phyloP scores from a whole-genome alignment of 768 basidiomycete genomes.

The Scleroderma bovista region DNA sequence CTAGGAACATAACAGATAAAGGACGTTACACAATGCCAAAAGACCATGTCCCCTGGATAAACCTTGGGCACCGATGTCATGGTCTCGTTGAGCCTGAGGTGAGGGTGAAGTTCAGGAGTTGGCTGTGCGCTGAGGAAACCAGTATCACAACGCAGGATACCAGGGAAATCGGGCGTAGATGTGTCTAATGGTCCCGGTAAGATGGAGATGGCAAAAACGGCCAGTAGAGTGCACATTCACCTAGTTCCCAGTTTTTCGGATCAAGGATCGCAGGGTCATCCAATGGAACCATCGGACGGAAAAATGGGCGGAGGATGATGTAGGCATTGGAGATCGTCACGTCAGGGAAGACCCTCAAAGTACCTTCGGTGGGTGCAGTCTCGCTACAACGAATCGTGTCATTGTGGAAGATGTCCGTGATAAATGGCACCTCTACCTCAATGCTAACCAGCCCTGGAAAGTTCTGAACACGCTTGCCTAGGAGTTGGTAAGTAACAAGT shows the following conservation, averaged over 20 bases:
- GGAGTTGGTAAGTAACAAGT: background rate
- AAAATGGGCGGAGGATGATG: slow-evolving; percentile 72
- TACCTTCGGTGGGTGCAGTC: slow-evolving; percentile 65
- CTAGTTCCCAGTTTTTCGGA: slow-evolving; percentile 51
- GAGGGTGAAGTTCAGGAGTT: slow-evolving; percentile 56
- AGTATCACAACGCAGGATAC: slow-evolving; percentile 28
- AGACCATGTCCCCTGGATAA: slow-evolving; percentile 71
- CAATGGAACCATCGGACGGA: slow-evolving; percentile 42
- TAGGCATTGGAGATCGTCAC: slow-evolving; percentile 65
- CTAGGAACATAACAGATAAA: background rate
- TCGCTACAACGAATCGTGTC: slow-evolving; percentile 34
- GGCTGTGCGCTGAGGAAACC: slow-evolving; percentile 40
- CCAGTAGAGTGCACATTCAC: slow-evolving; percentile 17
- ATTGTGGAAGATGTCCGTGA: background rate
- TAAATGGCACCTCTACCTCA: slow-evolving; percentile 41
- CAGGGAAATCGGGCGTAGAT: slow-evolving; percentile 46
- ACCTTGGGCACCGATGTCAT: slow-evolving; percentile 73
- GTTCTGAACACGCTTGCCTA: slow-evolving; percentile 50
- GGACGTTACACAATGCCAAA: slow-evolving; percentile 59
- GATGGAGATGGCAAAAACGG: slow-evolving; percentile 19
- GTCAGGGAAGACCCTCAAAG: slow-evolving; percentile 63
- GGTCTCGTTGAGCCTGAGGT: slow-evolving; percentile 54
- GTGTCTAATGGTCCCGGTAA: slow-evolving; percentile 34
- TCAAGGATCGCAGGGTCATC: slow-evolving; percentile 40
- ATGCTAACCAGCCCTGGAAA: slow-evolving; percentile 75